A percentile compares a stretch with the other conserved stretches of the same genome.
These are phyloP conservation scores for Phycomyces blakesleeanus DNA, from an alignment of 192 early-diverging fungal species.

Conservation along the genomic window DNA sequence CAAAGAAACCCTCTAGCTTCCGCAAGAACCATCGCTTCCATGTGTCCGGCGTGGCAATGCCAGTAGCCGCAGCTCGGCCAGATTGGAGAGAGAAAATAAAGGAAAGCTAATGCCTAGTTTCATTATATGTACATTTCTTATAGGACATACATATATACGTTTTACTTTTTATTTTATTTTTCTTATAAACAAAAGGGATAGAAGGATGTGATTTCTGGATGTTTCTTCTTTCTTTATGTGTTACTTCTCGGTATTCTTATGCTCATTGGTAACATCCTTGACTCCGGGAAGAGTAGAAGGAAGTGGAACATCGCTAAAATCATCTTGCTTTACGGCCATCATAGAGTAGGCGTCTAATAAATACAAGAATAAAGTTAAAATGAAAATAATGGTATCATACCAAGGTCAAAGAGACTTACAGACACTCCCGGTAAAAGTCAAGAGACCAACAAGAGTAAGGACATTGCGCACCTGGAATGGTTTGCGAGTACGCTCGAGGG, in stretches of 20 bases:
- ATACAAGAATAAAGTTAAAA: slow-evolving; percentile 1
- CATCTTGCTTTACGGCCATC: slow-evolving; percentile 70
- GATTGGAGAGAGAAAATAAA: slow-evolving; percentile 7
- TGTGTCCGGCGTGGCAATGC: neutral
- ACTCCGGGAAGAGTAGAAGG: slow-evolving; percentile 37
- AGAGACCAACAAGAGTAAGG: slow-evolving; percentile 43
- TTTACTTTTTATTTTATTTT: neutral
- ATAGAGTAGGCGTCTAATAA: slow-evolving; percentile 68
- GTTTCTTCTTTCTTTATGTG: neutral
- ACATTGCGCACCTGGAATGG: slow-evolving; percentile 49
- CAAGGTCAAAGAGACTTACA: slow-evolving; percentile 39
- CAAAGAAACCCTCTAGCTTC: no score
- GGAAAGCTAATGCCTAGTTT: slow-evolving; percentile 2
- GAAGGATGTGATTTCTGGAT: neutral
- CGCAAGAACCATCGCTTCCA: no score
- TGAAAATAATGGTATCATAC: neutral
- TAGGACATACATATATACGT: neutral
- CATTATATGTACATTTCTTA: neutral
- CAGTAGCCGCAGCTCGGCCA: slow-evolving; percentile 10
- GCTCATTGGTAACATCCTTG: slow-evolving; percentile 14
- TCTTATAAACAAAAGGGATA: neutral
- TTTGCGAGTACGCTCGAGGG: slow-evolving; percentile 50
- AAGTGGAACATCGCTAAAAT: slow-evolving; percentile 70
- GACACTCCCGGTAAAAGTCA: slow-evolving; percentile 47
- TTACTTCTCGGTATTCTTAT: neutral